These are phyloP conservation scores for Hyaloscypha variabilis DNA, from an alignment of 495 filamentous ascomycete genomes.

Conservation along the genomic window DNA sequence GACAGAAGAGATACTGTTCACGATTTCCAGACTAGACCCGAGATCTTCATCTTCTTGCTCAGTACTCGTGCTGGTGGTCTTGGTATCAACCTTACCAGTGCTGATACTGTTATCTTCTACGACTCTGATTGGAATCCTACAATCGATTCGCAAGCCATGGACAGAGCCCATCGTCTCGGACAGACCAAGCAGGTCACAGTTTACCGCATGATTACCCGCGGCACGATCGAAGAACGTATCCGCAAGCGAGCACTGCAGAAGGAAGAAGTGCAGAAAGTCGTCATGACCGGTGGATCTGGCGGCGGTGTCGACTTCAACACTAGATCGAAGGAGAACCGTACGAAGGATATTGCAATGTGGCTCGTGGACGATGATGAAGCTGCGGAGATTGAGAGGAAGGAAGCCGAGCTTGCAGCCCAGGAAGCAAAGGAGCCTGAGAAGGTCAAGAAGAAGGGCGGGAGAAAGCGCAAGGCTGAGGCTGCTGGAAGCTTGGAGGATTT, in stretches of 20 bases:
- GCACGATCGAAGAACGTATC: conserved; percentile 98
- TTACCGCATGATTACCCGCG: conserved; percentile 94
- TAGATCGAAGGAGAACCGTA: conserved; percentile 83
- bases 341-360: conserved; percentile 97
- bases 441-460: conserved; percentile 62
- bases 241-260: conserved; percentile 97
- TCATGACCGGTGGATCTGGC: conserved; percentile 88
- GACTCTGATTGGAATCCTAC: conserved; percentile 99
- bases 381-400: conserved; percentile 84
- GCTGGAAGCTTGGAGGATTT: conserved; percentile 88
- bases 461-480: conserved; percentile 63
- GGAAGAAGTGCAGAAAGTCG: conserved; percentile 97
- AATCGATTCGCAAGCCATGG: conserved; percentile 98
- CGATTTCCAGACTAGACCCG: conserved; percentile 90
- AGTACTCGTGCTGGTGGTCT: conserved; percentile 96
- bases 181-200: conserved; percentile 97
- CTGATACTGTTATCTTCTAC: conserved; percentile 97
- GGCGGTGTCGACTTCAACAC: conserved; percentile 92
- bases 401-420: conserved; percentile 74
- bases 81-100: conserved; percentile 94
- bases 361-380: conserved; percentile 94
- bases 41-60: conserved; percentile 95
- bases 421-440: conserved; percentile 53
- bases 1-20: conserved; percentile 95
- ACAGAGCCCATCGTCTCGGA: conserved; percentile 95